Conservation (phyloP, 2,329 filamentous ascomycete species). For the Stagonosporopsis tanaceti region DNA sequence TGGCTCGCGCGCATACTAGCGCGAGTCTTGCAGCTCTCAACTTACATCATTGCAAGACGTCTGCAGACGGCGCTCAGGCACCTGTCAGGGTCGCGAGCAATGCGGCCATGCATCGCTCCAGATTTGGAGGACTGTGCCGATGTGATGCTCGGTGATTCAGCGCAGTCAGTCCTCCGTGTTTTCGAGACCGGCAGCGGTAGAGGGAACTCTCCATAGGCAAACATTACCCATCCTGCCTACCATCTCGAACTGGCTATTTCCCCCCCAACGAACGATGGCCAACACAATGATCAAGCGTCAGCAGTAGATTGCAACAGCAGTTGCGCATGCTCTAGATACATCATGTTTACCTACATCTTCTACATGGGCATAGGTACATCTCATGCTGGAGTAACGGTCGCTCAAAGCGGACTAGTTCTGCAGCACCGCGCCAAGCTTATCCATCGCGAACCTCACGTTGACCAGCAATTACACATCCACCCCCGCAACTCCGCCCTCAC, state of each 20-base stretch:
- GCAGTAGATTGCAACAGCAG: not conserved
- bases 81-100: not conserved
- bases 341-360: too few relatives aligned
- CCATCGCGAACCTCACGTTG: conserved; percentile 43
- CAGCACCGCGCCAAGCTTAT: conserved; percentile 11
- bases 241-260: not conserved
- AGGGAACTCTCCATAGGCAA: too few relatives aligned
- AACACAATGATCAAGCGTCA: not conserved
- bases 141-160: too few relatives aligned
- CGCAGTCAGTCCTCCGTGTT: too few relatives aligned
- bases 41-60: not conserved
- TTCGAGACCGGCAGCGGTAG: too few relatives aligned
- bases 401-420: conserved; percentile 25
- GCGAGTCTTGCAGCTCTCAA: not conserved
- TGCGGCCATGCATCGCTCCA: not conserved
- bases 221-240: not conserved
- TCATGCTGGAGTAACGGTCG: not conserved
- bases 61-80: too few relatives aligned
- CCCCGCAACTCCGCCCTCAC: conserved; percentile 38
- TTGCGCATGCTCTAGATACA: not conserved
- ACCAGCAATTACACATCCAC: conserved; percentile 23
- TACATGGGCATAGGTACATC: too few relatives aligned
- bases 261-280: not conserved
- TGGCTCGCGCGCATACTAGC: conserved; percentile 12
- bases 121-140: not conserved